phyloP scores from a whole-genome alignment of 805 yeast genomes.

The Monosporozyma unispora region DNA sequence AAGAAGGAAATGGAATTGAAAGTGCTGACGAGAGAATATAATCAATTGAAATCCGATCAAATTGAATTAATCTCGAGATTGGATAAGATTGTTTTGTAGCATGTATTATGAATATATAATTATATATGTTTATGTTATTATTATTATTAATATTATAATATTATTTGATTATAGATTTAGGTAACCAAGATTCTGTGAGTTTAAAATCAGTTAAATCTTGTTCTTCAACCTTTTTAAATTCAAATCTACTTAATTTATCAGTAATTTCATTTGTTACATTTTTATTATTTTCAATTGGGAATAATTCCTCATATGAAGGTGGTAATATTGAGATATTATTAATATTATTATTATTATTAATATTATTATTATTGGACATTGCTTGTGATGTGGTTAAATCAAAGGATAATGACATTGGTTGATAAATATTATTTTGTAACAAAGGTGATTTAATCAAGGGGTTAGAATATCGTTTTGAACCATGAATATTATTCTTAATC shows the following conservation, averaged over 20 bases:
- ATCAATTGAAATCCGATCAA: conserved; percentile 3
- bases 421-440: conserved; percentile 43
- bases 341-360: not conserved
- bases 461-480: conserved; percentile 1
- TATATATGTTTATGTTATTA: not conserved
- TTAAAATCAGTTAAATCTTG: not conserved
- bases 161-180: not conserved
- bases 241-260: not conserved
- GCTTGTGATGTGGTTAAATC: conserved; percentile 57
- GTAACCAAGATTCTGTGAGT: not conserved
- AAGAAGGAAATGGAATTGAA: conserved; percentile 8
- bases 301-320: conserved; percentile 3
- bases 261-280: not conserved
- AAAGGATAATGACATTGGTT: conserved; percentile 40
- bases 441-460: conserved; percentile 19
- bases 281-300: not conserved
- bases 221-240: not conserved
- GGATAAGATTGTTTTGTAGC: not conserved
- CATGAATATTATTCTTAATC: not conserved
- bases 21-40: conserved; percentile 4
- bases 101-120: not conserved
- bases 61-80: not conserved
- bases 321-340: not conserved
- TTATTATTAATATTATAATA: not conserved
- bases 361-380: conserved; percentile 30